phyloP scores from a whole-genome alignment of 257 asterid species.

The Jasminum sambac region DNA sequence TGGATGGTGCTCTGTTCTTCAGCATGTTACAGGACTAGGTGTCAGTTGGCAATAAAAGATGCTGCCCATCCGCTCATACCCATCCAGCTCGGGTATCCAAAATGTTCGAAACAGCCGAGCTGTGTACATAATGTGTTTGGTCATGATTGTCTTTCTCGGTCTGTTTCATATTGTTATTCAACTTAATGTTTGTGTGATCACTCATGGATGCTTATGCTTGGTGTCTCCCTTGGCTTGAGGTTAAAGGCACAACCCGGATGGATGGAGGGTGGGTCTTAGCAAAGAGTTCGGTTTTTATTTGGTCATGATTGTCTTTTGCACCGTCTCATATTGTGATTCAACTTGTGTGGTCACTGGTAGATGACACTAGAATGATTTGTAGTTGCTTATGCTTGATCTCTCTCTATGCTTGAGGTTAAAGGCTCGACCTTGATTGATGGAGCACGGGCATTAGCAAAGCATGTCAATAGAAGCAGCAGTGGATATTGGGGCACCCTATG shows the following conservation, averaged over 20 bases:
- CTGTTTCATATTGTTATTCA: conserved; percentile 6
- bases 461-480: conserved; percentile 63
- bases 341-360: conserved; percentile 5
- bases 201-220: conserved; percentile 25
- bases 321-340: no score
- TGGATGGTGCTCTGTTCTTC: not conserved
- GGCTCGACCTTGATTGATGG: conserved; percentile 69
- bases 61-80: not conserved
- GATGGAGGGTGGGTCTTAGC: conserved; percentile 85
- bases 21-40: not conserved
- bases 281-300: conserved; percentile 21
- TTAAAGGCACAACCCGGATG: conserved; percentile 66
- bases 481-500: conserved; percentile 65
- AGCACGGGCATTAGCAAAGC: conserved; percentile 90
- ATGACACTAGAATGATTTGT: conserved; percentile 12
- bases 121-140: not conserved
- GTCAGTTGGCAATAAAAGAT: not conserved
- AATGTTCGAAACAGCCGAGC: not conserved
- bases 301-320: not conserved
- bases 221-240: conserved; percentile 42
- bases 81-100: not conserved
- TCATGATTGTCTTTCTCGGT: not conserved
- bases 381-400: conserved; percentile 24
- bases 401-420: conserved; percentile 54
- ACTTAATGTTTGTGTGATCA: conserved; percentile 9